Base-by-base conservation (phyloP, 2,329 filamentous ascomycete genomes). In the Botrytis medusae region DNA sequence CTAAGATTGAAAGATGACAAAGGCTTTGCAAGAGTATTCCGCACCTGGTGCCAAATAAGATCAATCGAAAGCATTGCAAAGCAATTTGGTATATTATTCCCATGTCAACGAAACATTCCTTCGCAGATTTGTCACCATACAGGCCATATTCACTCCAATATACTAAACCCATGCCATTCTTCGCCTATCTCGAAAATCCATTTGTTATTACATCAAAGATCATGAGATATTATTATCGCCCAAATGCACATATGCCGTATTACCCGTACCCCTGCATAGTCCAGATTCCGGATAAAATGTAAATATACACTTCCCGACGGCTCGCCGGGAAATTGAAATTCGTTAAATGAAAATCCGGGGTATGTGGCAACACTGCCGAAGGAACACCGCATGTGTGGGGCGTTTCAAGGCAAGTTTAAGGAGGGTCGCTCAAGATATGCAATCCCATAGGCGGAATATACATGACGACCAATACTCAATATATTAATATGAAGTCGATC, bases 301-400 rank as follows among this genome's bases (percentile, higher is more conserved):
- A 25, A 37, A 22, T 2, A 72, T 18, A 25, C 20, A 12, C 22
- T 72, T 68, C 34, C 74, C 74, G 75, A 73, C 76, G 76, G 74
- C 69, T 67, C 72, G 60, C 70, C 76, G 76, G 75, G 74, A 75
- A 68, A 32, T 71, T 64, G 46, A 74, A 68, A 62, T 44, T 42
- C 51, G 63, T 73, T 60, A 9, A 62, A 69, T 71, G 63, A 73
- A 73, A 64, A 75, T 54, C 69, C 64, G 64, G 70, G 51, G 60
- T 73, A 63, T 46, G 46, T 48, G 42, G 59, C 68, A 51, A 44
- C 42, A 61, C 40, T 42, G 8, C 72, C 42, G 51, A 54, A 59
- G 10, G 37, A 57, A 51, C 37, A 65, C 67, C 16, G 22, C 32
- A 60, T 71, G 42, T 48, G 42, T 57, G 40, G 57, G 67, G 59